phyloP scores from a whole-genome alignment of 2,329 filamentous ascomycete genomes.

The Botryotinia globosa region DNA sequence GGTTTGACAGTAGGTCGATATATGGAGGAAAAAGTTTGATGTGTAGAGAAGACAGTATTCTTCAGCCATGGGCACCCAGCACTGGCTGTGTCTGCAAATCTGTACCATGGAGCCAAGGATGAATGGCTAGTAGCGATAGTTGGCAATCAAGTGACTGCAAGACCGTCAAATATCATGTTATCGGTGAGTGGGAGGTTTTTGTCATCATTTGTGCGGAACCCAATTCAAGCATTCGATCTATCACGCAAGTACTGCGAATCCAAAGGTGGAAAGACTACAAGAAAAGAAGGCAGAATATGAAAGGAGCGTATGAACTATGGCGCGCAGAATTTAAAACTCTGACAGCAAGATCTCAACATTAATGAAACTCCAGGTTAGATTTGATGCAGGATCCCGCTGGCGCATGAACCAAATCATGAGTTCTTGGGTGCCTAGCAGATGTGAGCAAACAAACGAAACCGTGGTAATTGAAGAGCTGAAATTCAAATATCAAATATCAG shows the following conservation, averaged over 20 bases:
- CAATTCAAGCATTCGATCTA: neutral
- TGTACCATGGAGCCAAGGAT: neutral
- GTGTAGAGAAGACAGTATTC: neutral
- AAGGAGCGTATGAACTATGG: neutral
- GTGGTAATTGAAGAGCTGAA: neutral
- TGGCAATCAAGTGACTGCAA: slow-evolving; percentile 5
- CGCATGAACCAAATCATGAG: neutral
- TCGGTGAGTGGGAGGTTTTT: too few species aligned
- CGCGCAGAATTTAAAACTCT: too few species aligned
- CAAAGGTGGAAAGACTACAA: neutral
- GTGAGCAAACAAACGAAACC: neutral
- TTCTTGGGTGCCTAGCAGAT: neutral
- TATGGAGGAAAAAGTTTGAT: neutral
- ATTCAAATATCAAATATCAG: too few species aligned
- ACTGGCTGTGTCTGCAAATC: neutral
- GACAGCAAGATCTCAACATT: neutral
- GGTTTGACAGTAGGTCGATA: neutral
- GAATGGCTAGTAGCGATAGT: neutral
- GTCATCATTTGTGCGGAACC: neutral
- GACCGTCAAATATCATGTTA: neutral
- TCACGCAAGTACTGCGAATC: neutral
- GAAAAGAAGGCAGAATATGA: neutral
- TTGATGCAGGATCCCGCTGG: neutral
- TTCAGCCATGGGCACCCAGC: neutral
- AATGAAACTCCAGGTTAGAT: neutral